phyloP scores from a whole-genome alignment of 73 alveolate species.

The Paraurostyla sp. region DNA sequence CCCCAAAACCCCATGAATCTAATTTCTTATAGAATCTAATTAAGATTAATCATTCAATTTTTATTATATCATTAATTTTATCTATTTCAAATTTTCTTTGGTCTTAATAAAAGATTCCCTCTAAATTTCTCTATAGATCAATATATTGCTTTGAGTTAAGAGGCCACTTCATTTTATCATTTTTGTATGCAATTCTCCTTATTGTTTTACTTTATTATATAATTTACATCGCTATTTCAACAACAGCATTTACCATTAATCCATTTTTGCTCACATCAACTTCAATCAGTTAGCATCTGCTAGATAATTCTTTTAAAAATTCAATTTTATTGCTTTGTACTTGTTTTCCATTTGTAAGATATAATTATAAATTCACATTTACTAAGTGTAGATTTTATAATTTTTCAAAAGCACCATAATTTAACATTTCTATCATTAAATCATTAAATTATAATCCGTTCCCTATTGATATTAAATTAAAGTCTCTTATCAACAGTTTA shows the following conservation, averaged over 20 bases:
- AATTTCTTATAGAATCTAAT: too few relatives aligned
- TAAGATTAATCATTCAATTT: not conserved
- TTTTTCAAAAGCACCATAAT: not conserved
- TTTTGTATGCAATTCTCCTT: not conserved
- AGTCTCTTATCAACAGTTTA: not conserved
- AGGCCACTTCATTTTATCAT: conserved; percentile 33
- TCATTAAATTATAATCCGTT: not conserved
- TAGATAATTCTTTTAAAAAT: conserved; percentile 6
- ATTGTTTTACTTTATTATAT: not conserved
- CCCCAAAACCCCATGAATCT: too few relatives aligned
- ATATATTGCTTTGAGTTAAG: conserved; percentile 2
- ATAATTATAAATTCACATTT: not conserved
- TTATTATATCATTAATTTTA: not conserved
- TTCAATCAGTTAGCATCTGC: not conserved
- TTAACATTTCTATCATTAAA: not conserved
- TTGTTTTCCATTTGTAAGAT: not conserved
- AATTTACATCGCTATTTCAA: not conserved
- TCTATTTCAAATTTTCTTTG: conserved; percentile 20
- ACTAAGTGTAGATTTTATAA: not conserved
- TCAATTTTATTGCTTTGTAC: not conserved
- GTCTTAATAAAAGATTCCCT: not conserved
- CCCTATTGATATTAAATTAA: not conserved
- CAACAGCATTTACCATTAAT: not conserved
- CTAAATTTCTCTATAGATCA: not conserved
- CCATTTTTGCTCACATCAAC: not conserved